These are phyloP conservation scores for Suillus cothurnatus DNA, from an alignment of 768 basidiomycete genomes.

Conservation along the genomic window DNA sequence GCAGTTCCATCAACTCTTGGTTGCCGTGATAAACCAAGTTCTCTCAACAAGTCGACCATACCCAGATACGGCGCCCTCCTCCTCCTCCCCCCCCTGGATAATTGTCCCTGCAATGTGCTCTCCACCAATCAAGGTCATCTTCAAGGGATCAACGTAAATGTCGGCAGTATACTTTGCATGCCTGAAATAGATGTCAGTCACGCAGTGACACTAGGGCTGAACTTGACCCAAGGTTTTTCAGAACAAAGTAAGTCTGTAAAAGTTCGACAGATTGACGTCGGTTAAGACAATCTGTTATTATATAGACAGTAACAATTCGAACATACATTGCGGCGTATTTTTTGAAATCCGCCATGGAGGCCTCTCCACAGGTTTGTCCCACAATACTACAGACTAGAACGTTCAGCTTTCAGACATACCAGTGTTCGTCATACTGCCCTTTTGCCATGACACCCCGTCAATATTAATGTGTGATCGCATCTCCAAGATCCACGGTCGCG, in stretches of 20 bases:
- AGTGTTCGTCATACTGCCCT: constrained; percentile 3
- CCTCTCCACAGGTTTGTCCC: background rate
- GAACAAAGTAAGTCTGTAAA: constrained; percentile 3
- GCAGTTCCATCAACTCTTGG: constrained; percentile 25
- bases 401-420: background rate
- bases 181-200: constrained; percentile 4
- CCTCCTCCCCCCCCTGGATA: background rate
- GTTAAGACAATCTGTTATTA: background rate
- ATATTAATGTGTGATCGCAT: constrained; percentile 7
- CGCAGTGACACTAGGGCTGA: background rate
- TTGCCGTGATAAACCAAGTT: constrained; percentile 23
- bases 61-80: background rate
- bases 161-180: background rate
- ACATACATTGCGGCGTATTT: background rate
- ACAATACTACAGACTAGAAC: background rate
- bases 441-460: constrained; percentile 8
- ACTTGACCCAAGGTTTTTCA: background rate
- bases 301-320: background rate
- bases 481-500: constrained; percentile 7
- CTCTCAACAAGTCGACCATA: too few relatives aligned
- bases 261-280: constrained; percentile 2
- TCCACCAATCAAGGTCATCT: background rate
- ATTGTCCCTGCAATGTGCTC: background rate
- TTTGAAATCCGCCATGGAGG: constrained; percentile 1
- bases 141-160: background rate